A percentile compares a stretch with the other conserved stretches of the same genome.
phyloP scores from a whole-genome alignment of 192 early-diverging fungal genomes.

The Paraglomus occultum region DNA sequence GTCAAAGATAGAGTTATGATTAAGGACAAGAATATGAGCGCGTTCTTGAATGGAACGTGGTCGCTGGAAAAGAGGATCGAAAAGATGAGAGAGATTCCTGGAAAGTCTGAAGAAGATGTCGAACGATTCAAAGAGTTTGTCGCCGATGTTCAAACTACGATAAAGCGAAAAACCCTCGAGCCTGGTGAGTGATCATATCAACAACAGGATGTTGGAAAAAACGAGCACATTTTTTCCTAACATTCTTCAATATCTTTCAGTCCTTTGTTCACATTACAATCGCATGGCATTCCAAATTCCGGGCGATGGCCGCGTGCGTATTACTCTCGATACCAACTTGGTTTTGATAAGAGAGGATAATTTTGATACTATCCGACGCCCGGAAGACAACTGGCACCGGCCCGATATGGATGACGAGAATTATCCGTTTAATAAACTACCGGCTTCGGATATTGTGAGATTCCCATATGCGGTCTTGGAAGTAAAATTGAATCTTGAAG shows the following conservation, averaged over 20 bases:
- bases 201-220: too few relatives aligned
- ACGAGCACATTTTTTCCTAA: background rate
- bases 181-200: constrained; percentile 40
- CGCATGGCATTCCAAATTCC: constrained; percentile 98
- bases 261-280: constrained; percentile 92
- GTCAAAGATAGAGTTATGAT: constrained; percentile 89
- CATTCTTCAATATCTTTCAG: constrained; percentile 31
- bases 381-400: constrained; percentile 89
- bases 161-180: constrained; percentile 63
- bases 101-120: constrained; percentile 74
- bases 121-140: constrained; percentile 66
- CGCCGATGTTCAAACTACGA: constrained; percentile 66
- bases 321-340: constrained; percentile 94
- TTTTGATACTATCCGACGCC: constrained; percentile 64
- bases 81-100: constrained; percentile 73
- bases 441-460: constrained; percentile 69
- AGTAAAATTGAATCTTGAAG: constrained; percentile 73
- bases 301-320: constrained; percentile 87
- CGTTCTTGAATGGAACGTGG: constrained; percentile 76
- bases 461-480: constrained; percentile 98
- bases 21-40: constrained; percentile 92
- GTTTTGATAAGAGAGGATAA: constrained; percentile 96
- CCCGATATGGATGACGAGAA: constrained; percentile 73
- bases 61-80: constrained; percentile 68
- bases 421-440: constrained; percentile 74